These are phyloP conservation scores for Botrytis aclada DNA, from an alignment of 2,329 filamentous ascomycete species.

Conservation along the genomic window DNA sequence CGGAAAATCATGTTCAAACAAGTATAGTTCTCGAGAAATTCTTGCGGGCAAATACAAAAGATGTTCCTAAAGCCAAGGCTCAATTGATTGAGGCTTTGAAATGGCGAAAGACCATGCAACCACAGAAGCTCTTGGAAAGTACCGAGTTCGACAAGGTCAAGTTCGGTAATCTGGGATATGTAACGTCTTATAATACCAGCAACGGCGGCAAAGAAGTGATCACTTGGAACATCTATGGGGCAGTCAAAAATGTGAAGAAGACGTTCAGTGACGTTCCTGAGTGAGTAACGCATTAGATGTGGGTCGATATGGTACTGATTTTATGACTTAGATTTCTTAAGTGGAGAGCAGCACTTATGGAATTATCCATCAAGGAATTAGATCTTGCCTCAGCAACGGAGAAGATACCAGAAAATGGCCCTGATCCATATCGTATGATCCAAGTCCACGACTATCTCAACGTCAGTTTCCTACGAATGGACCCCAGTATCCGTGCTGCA, in stretches of 20 bases:
- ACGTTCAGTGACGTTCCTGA: slow-evolving; percentile 81
- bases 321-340: slow-evolving; percentile 67
- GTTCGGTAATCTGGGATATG: slow-evolving; percentile 76
- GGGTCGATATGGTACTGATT: slow-evolving; percentile 6
- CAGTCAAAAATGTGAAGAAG: slow-evolving; percentile 72
- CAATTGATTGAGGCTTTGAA: slow-evolving; percentile 77
- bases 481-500: slow-evolving; percentile 71
- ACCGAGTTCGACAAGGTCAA: slow-evolving; percentile 62
- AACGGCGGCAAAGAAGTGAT: slow-evolving; percentile 58
- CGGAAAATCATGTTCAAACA: slow-evolving; percentile 61
- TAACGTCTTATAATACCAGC: slow-evolving; percentile 64
- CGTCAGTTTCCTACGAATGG: slow-evolving; percentile 81
- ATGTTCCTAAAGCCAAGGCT: slow-evolving; percentile 68
- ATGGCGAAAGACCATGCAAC: slow-evolving; percentile 78
- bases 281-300: slow-evolving; percentile 50
- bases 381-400: slow-evolving; percentile 65
- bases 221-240: slow-evolving; percentile 92
- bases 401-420: slow-evolving; percentile 58
- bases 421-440: slow-evolving; percentile 85
- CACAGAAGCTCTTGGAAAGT: slow-evolving; percentile 61
- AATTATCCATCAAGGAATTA: slow-evolving; percentile 74
- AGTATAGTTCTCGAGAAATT: slow-evolving; percentile 90
- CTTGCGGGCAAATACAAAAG: slow-evolving; percentile 81
- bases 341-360: slow-evolving; percentile 90
- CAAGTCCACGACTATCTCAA: slow-evolving; percentile 93